Percentiles rank a stretch among this genome's conserved stretches.
These are phyloP conservation scores for Kodamaea plutei DNA, from an alignment of 1,139 yeast species.

Conservation along the genomic window DNA sequence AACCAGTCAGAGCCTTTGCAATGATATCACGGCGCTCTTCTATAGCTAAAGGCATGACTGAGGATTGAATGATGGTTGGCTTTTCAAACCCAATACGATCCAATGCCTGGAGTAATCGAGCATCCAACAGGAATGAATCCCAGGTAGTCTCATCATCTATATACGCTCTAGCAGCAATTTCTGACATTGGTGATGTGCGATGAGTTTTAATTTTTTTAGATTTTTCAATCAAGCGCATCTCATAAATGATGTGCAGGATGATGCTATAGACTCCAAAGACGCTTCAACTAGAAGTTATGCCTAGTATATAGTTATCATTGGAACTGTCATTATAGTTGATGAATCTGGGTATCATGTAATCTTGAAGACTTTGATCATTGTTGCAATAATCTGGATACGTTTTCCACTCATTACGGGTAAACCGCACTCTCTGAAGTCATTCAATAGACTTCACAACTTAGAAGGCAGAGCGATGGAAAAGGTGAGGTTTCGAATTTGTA, in stretches of 20 bases:
- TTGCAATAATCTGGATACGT: no score
- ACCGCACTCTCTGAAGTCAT: no score
- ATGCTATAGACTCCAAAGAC: no score
- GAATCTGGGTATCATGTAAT: no score
- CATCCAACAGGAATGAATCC: constrained; percentile 69
- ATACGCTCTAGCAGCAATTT: constrained; percentile 44
- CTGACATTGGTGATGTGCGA: constrained; percentile 12
- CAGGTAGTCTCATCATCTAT: constrained; percentile 70
- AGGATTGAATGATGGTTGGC: constrained; percentile 88
- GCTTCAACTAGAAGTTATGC: no score
- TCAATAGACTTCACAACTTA: no score
- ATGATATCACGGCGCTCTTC: constrained; percentile 83
- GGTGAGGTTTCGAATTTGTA: no score
- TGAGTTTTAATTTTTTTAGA: constrained; percentile 7
- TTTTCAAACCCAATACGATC: constrained; percentile 74
- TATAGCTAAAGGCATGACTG: constrained; percentile 87
- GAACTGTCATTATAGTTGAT: no score
- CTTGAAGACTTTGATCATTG: no score
- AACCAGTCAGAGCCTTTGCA: constrained; percentile 86
- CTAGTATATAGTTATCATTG: no score
- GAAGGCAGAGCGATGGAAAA: no score
- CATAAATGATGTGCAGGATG: not conserved
- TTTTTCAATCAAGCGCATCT: constrained; percentile 2
- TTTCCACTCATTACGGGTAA: no score
- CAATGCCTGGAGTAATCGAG: constrained; percentile 80